Conservation (phyloP, 1,139 yeast genomes). For the Debaryomyces robertsiae region DNA sequence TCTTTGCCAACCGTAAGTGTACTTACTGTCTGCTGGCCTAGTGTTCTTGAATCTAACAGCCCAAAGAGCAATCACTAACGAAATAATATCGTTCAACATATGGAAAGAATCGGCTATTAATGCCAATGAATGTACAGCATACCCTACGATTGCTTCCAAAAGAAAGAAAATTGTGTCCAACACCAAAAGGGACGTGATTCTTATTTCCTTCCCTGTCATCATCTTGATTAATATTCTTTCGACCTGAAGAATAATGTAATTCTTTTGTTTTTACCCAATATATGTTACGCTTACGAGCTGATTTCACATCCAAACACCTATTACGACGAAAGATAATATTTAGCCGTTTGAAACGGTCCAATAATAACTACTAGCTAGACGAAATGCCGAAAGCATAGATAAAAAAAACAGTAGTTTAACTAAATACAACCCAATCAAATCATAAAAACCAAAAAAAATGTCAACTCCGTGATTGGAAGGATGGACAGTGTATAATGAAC, state of each 20-base stretch:
- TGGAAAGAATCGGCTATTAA: slow-evolving; percentile 95
- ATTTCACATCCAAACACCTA: too few species aligned
- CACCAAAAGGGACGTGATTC: slow-evolving; percentile 70
- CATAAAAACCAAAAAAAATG: slow-evolving; percentile 2
- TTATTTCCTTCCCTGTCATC: slow-evolving; percentile 62
- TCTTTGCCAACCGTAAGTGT: slow-evolving; percentile 95
- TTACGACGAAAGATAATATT: too few species aligned
- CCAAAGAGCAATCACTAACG: slow-evolving; percentile 90
- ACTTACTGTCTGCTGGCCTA: slow-evolving; percentile 80
- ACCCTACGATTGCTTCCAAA: slow-evolving; percentile 81
- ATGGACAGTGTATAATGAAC: not conserved
- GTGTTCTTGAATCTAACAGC: slow-evolving; percentile 89
- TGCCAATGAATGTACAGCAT: slow-evolving; percentile 89
- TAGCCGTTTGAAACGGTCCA: too few species aligned
- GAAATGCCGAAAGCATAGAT: slow-evolving; percentile 4
- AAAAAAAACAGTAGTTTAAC: slow-evolving; percentile 1
- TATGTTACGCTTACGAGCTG: not conserved
- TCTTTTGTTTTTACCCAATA: not conserved
- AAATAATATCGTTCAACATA: slow-evolving; percentile 93
- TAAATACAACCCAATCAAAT: slow-evolving; percentile 4
- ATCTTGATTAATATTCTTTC: slow-evolving; percentile 2
- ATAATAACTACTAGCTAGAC: slow-evolving; percentile 1
- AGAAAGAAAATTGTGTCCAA: slow-evolving; percentile 85
- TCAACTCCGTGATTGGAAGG: not conserved
- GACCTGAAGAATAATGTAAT: not conserved